Base-by-base conservation (phyloP, 2,329 filamentous ascomycete species). In the Piedraia hortae region DNA sequence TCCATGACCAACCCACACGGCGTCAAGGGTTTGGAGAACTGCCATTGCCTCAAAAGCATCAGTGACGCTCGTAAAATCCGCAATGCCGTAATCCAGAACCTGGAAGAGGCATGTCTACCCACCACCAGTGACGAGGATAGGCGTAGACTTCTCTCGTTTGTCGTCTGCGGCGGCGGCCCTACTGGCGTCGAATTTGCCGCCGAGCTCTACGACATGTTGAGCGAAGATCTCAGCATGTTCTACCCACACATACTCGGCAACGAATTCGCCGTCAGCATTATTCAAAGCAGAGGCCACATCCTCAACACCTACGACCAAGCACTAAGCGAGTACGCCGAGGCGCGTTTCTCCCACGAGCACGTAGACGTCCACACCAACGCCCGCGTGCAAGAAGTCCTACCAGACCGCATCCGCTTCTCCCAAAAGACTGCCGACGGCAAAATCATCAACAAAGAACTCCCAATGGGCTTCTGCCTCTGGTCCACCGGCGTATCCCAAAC, bases 161-260 rank as follows among this genome's bases (percentile, higher is more conserved):
- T 91, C n/a, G 53, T 97, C 26, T 82, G 75, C 39, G 85, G 85
- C 24, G 85, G 85, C 35, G 85, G 85, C 1, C 85, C 85, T 3
- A 97, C 85, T 0, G 85, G 85, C 28, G 85, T 97, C 16, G 85
- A 97, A 43, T 97, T 97, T 37, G 88, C 88, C 1, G 85, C 85
- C 4, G 85, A 97, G 43, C 58, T 97, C 4, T 93, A 73, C 43
- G 85, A 97, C 45, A 67, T 97, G 44, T 56, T 97, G 9, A 97
- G 97, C 39, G 88, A 97, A 44, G 85, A 97, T 41, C 48, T 97
- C 19, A 68, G 68, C 19, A 55, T 59, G 23, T 64, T 72, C 35
- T 97, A 90, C 45, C 85, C 85, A 2, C 68, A 67, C 30, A 63
- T 97, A 14, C 49, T 97, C n/a, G 66, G 85, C 29, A 93, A 93